A percentile compares a stretch with the other conserved stretches of the same genome.
Conservation (phyloP, 306 rosid genomes). For the Sicyos edulis region DNA sequence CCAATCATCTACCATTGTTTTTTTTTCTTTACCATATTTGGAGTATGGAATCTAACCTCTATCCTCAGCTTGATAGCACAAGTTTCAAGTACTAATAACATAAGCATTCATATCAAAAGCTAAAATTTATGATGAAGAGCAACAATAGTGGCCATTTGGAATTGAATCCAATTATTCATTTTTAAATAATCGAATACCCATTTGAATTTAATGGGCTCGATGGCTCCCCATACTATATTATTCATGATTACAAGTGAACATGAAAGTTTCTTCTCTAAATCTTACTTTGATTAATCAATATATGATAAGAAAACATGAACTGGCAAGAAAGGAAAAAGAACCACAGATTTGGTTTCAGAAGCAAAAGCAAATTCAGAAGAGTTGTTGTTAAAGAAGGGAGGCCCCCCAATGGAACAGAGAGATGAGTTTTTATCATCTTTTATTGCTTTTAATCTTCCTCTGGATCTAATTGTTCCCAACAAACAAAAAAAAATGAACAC, state of each 20-base stretch:
- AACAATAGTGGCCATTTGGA: no score
- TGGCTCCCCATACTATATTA: no score
- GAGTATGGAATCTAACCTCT: no score
- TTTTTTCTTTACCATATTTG: no score
- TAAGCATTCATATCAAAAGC: no score
- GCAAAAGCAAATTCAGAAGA: background rate
- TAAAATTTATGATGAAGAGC: no score
- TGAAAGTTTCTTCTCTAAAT: background rate
- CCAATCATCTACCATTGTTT: background rate
- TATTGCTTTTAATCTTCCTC: conserved; percentile 10
- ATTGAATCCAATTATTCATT: no score
- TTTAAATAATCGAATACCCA: no score
- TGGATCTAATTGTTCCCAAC: conserved; percentile 8
- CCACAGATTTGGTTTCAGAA: background rate
- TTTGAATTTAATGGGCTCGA: no score
- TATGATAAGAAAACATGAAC: background rate
- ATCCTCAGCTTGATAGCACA: no score
- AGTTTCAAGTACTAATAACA: no score
- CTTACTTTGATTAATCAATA: background rate
- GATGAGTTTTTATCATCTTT: background rate
- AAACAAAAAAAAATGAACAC: background rate
- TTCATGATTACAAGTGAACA: background rate
- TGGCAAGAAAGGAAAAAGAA: background rate
- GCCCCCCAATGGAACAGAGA: background rate
- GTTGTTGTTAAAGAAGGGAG: background rate